Evolutionary conservation across 176 grass and related monocot species (phyloP), one percentile per base, ranked within the genome.

Genomic region (Eremochloa ophiuroides): DNA sequence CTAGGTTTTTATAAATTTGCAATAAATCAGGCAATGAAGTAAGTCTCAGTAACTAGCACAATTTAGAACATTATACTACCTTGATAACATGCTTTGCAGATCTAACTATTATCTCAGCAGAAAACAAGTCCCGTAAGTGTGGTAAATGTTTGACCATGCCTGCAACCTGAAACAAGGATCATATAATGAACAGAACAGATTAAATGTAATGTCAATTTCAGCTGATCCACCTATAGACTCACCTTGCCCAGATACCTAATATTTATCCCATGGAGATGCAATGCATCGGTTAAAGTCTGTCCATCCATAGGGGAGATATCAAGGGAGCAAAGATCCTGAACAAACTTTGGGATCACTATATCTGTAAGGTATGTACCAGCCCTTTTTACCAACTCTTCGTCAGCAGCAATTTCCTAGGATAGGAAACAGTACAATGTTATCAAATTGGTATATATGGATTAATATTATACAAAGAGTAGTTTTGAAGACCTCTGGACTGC

Each of bases 231-330:
- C 62, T 83, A 75, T 53, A 85, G 53, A 81, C 88, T 88, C 79
- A 99, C 96, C 82, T 95, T 99, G 67, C 96, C 96, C 31, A 99
- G 87, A 76, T 99, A 99, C 39, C 96, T 88, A 85, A 99, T 73
- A 72, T 95, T 99, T 86, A 99, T 95, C 48, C 96, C 96, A 83
- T 92, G 89, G 74, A 73, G 85, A 90, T 99, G 96, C 38, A 99
- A 76, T 60, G 84, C 82, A 88, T 99, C 91, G 0, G 91, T 93
- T 81, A 99, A 95, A 39, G 91, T 91, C 77, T 99, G 91, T 43
- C 96, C 96, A 63, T 99, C 96, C 96, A 95, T 93, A 51, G 96
- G 96, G 50, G 96, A 95, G 66, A 95, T 61, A 53, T 99, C 93
- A 66, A 99, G 91, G 51, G 85, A 89, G 81, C 92, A 95, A 76